Conservation (phyloP, 2,329 filamentous ascomycete genomes). For the Nannizziopsis barbatae region DNA sequence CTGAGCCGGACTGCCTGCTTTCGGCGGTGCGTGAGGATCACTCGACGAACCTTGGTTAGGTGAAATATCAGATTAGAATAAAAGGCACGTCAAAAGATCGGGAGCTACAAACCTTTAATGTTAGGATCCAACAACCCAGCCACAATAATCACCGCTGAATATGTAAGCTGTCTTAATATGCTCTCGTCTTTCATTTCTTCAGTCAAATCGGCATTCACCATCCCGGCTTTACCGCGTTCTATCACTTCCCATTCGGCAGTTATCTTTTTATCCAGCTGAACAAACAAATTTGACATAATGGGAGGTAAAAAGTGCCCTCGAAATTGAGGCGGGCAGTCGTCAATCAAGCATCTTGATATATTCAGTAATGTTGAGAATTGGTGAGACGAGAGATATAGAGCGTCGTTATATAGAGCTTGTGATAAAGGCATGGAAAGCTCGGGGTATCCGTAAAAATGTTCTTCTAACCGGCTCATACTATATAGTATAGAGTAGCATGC, state of each 20-base stretch:
- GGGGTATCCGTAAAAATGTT: conserved; percentile 80
- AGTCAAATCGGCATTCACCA: conserved; percentile 65
- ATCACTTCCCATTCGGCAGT: conserved; percentile 76
- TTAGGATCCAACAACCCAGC: conserved; percentile 74
- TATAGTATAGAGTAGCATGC: conserved; percentile 90
- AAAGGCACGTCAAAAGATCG: background rate
- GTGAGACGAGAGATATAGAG: conserved; percentile 73
- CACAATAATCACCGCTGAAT: conserved; percentile 83
- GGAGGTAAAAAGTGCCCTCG: conserved; percentile 73
- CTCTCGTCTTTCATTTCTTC: conserved; percentile 99
- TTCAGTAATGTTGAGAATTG: conserved; percentile 91
- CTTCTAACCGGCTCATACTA: conserved; percentile 77
- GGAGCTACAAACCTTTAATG: conserved; percentile 43
- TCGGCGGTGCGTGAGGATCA: background rate
- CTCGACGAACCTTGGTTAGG: background rate
- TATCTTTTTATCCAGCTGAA: conserved; percentile 78
- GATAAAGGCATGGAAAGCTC: conserved; percentile 76
- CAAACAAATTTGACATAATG: conserved; percentile 69
- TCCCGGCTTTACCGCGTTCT: conserved; percentile 45
- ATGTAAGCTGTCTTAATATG: conserved; percentile 82
- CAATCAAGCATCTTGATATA: conserved; percentile 75
- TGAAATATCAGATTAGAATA: background rate
- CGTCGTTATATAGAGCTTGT: conserved; percentile 71
- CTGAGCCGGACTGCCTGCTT: conserved; percentile 27
- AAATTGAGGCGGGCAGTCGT: conserved; percentile 74